Conservation (phyloP, 2,329 filamentous ascomycete species). For the Fusarium brachygibbosum region DNA sequence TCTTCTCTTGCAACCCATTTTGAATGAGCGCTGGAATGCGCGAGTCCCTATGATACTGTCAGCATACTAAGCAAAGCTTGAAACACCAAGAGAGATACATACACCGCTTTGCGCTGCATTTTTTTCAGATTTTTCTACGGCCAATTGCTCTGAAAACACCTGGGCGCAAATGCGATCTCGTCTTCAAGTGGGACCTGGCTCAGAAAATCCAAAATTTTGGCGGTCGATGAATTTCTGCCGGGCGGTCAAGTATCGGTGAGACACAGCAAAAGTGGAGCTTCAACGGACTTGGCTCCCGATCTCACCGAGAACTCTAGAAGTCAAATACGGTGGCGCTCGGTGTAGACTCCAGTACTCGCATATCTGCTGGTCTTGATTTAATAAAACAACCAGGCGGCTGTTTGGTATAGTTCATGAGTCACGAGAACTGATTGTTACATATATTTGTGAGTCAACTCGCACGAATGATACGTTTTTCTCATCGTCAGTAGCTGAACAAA, state of each 20-base stretch:
- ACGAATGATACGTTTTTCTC: no score
- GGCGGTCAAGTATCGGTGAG: conserved; percentile 52
- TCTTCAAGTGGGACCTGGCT: conserved; percentile 44
- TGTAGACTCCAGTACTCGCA: not conserved
- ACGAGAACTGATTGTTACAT: not conserved
- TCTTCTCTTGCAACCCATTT: conserved; percentile 95
- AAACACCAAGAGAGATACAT: conserved; percentile 43
- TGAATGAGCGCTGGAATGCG: conserved; percentile 91
- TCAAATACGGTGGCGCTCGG: not conserved
- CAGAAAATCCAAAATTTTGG: conserved; percentile 58
- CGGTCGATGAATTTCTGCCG: conserved; percentile 55
- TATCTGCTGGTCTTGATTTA: not conserved
- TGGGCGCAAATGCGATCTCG: conserved; percentile 50
- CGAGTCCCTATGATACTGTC: conserved; percentile 73
- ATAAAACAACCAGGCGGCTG: no score
- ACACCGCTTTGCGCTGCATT: conserved; percentile 73
- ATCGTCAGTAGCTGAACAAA: not conserved
- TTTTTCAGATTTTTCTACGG: conserved; percentile 51
- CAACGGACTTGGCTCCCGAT: conserved; percentile 4
- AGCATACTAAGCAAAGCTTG: conserved; percentile 1
- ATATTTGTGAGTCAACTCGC: not conserved
- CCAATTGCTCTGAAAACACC: conserved; percentile 49
- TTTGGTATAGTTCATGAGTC: not conserved
- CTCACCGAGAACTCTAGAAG: conserved; percentile 12
- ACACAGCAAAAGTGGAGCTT: conserved; percentile 26